Percentiles rank a stretch among this genome's conserved stretches.
These are phyloP conservation scores for Russula dissimulans DNA, from an alignment of 768 basidiomycete genomes.

Conservation along the genomic window DNA sequence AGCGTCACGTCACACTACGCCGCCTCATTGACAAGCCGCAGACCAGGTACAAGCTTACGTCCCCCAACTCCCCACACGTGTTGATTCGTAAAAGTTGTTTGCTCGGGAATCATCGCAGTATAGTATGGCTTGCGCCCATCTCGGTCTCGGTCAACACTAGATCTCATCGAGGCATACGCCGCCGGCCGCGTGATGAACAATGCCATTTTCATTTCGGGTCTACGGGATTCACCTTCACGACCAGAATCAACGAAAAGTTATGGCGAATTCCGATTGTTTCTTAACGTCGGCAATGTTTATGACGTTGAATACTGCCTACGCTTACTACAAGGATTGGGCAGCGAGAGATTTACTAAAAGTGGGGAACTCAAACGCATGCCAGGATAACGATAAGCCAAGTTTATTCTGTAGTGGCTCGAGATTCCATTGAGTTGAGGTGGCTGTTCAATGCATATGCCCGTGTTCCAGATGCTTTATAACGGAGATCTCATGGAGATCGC, in stretches of 20 bases:
- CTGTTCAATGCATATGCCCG: too few species aligned
- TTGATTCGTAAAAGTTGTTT: background rate
- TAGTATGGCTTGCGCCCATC: slow-evolving; percentile 1
- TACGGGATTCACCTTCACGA: background rate
- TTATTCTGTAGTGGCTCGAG: background rate
- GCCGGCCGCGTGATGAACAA: slow-evolving; percentile 1
- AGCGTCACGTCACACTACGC: background rate
- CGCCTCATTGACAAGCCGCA: background rate
- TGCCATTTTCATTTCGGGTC: background rate
- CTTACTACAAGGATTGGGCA: background rate
- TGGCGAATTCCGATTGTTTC: background rate
- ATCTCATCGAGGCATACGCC: slow-evolving; percentile 5
- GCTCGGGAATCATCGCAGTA: background rate
- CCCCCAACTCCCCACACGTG: slow-evolving; percentile 5
- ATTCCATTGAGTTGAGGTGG: too few species aligned
- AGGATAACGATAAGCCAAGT: background rate
- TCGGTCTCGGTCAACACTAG: background rate
- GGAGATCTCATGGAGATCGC: too few species aligned
- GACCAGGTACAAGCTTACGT: background rate
- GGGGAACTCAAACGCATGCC: too few species aligned
- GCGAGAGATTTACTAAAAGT: too few species aligned
- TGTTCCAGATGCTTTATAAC: background rate
- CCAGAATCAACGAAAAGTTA: background rate
- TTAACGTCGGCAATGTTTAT: background rate
- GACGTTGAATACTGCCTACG: background rate